Conservation (phyloP, 1,284 basidiomycete genomes). For the Trametes versicolor region DNA sequence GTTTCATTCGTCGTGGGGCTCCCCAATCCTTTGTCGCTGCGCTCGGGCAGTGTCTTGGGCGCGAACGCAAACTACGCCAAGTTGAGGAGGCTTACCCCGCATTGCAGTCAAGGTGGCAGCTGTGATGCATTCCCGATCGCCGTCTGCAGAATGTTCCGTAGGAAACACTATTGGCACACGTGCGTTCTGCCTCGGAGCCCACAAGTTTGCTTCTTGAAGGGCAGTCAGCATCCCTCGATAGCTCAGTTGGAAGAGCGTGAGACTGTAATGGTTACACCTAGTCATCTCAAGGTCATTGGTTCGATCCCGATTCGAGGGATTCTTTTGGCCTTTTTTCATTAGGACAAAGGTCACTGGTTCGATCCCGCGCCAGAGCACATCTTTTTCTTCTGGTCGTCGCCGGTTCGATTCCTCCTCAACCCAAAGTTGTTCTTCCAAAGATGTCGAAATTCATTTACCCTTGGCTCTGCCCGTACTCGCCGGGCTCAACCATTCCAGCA, state of each 20-base stretch:
- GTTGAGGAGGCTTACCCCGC: slow-evolving; percentile 15
- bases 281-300: slow-evolving; percentile 29
- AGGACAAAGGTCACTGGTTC: too few species aligned
- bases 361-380: too few species aligned
- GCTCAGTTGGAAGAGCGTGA: slow-evolving; percentile 37
- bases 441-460: too few species aligned
- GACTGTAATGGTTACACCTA: slow-evolving; percentile 31
- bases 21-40: slow-evolving; percentile 17
- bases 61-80: not conserved
- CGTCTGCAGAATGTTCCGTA: slow-evolving; percentile 12
- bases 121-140: slow-evolving; percentile 15
- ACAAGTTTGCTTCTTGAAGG: not conserved
- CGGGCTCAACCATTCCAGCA: too few species aligned
- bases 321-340: not conserved
- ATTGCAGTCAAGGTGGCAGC: slow-evolving; percentile 2
- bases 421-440: too few species aligned
- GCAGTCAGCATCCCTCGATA: slow-evolving; percentile 25
- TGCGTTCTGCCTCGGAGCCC: not conserved
- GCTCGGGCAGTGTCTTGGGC: not conserved
- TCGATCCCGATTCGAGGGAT: slow-evolving; percentile 32
- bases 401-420: too few species aligned
- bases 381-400: too few species aligned
- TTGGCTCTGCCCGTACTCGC: too few species aligned
- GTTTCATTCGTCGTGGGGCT: slow-evolving; percentile 21
- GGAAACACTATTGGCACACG: not conserved